Base-by-base conservation (phyloP, 2,329 filamentous ascomycete genomes). In the Scedosporium minutisporum region DNA sequence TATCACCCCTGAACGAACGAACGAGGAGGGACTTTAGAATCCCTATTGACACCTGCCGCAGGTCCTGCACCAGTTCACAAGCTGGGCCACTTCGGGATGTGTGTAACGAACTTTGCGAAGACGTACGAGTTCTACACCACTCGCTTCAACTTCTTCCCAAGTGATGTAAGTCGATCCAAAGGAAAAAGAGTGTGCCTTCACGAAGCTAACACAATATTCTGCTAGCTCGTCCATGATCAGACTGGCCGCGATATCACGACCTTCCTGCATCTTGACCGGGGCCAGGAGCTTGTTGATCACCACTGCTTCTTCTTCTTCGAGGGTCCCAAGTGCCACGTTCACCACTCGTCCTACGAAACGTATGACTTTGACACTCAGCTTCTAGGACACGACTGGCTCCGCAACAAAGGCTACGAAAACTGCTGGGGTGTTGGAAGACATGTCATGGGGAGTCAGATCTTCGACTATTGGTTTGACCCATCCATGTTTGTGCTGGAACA, bases 341-440 rank as follows among this genome's bases (percentile, higher is more conserved):
- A 71, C 62, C 70, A 73, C 63, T 63, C 62, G 2, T 71, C 69
- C 18, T 72, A 65, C 61, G 71, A 87, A 67, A 81, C 86, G 0
- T 77, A 82, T 38, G 82, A 87, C 67, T 84, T 84, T 65, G 85
- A 87, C 67, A 81, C 80, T 1, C 84, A 87, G 74, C 72, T 77
- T n/a, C 70, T 87, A 2, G 85, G 84, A 0, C 85, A 87, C 68
- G 75, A 84, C 59, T 86, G 82, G 79, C 72, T 88, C 57, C 74
- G 71, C 0, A 71, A 77, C 53, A 81, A 82, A 66, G 78, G 77
- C 2, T 86, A 82, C 65, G 77, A 77, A 64, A 75, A 72, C 38
- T 79, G 83, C 16, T 87, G 84, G 85, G 85, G 85, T 0, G 79
- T 87, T 0, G 85, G 85, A 0, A 72, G 85, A 55, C 84, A 87